Percentiles rank a stretch among this genome's conserved stretches.
These are phyloP conservation scores for Aureobasidium melanogenum DNA, from an alignment of 2,329 filamentous ascomycete genomes.

Conservation along the genomic window DNA sequence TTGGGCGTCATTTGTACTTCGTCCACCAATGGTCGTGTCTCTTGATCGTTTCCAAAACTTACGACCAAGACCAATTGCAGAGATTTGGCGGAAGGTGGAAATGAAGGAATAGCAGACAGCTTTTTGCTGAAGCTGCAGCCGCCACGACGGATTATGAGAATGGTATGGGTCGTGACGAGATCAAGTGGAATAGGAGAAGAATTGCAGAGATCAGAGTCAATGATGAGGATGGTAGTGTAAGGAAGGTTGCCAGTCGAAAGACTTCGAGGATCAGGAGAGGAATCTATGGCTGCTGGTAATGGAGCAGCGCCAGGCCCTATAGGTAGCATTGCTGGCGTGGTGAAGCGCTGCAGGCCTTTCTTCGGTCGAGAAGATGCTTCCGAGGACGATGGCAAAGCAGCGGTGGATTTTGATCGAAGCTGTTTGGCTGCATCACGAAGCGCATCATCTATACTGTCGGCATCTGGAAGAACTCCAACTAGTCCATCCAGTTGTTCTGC, in stretches of 20 bases:
- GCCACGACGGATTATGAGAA: conserved; percentile 75
- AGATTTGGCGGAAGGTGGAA: conserved; percentile 44
- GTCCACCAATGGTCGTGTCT: conserved; percentile 65
- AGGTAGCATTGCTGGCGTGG: conserved; percentile 45
- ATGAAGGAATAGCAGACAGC: conserved; percentile 73
- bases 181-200: conserved; percentile 39
- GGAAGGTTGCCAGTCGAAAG: conserved; percentile 30
- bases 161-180: conserved; percentile 52
- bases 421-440: conserved; percentile 11
- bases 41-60: conserved; percentile 43
- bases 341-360: conserved; percentile 22
- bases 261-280: conserved; percentile 35
- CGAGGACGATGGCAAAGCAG: conserved; percentile 18
- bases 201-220: conserved; percentile 59
- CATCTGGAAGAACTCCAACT: conserved; percentile 5
- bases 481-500: conserved; percentile 14
- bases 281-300: conserved; percentile 40
- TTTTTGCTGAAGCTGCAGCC: conserved; percentile 80
- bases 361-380: not conserved
- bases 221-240: conserved; percentile 49
- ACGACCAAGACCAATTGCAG: conserved; percentile 79
- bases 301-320: conserved; percentile 59
- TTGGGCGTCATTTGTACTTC: conserved; percentile 60
- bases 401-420: conserved; percentile 13
- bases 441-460: conserved; percentile 9